Conservation (phyloP, 2,329 filamentous ascomycete genomes). For the Talaromyces sp. region DNA sequence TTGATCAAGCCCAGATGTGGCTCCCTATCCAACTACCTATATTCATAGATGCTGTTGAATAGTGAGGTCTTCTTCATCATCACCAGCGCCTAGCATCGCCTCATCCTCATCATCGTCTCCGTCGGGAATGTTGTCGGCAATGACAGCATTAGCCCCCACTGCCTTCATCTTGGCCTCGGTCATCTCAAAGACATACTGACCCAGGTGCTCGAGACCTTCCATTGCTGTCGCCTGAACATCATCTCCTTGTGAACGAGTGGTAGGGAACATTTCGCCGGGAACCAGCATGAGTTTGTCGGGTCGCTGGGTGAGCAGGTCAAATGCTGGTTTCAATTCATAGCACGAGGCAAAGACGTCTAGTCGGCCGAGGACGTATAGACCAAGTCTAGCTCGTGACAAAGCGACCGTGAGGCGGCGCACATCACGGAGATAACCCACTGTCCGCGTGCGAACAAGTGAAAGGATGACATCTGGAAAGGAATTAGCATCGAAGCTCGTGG, state of each 20-base stretch:
- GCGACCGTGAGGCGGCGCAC: conserved; percentile 91
- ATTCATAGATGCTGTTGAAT: conserved; percentile 8
- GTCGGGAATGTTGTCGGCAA: conserved; percentile 12
- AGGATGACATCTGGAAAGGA: conserved; percentile 71
- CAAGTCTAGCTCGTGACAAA: conserved; percentile 83
- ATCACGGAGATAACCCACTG: conserved; percentile 88
- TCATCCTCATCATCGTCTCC: conserved; percentile 35
- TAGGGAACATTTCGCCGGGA: conserved; percentile 81
- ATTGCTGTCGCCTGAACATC: conserved; percentile 60
- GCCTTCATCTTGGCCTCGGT: conserved; percentile 63
- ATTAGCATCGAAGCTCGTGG: conserved; percentile 7
- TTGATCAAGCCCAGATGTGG: neutral
- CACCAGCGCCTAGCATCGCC: conserved; percentile 28
- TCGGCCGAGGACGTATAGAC: conserved; percentile 86
- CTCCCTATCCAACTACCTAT: neutral
- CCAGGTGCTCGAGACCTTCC: conserved; percentile 88
- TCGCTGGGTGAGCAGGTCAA: conserved; percentile 70
- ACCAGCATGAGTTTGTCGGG: conserved; percentile 76
- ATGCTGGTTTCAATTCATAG: conserved; percentile 81
- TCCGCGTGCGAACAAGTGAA: conserved; percentile 81
- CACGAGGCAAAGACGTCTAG: conserved; percentile 83
- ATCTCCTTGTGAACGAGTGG: conserved; percentile 50
- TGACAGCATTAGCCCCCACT: conserved; percentile 4
- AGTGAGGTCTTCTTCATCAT: conserved; percentile 25
- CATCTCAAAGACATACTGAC: conserved; percentile 97